Evolutionary conservation across 1,284 basidiomycete species (phyloP), one percentile per base, ranked within the genome.

Genomic region (Moesziomyces antarcticus): DNA sequence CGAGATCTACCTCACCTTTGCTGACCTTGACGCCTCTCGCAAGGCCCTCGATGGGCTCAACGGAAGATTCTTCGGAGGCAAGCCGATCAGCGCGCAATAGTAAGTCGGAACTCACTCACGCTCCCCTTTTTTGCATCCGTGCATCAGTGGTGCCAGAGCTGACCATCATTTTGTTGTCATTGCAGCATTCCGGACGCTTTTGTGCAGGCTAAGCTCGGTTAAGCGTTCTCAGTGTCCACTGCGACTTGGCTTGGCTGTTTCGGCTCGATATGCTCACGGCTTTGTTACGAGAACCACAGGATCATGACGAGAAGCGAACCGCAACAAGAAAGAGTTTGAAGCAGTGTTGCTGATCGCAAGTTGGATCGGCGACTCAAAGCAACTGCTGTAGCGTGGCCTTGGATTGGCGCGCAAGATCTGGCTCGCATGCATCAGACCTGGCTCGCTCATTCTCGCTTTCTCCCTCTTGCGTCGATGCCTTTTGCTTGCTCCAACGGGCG

Each of bases 1-100:
- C 78, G 96, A 99, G 85, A 97, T 99, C 44, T 99, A 97, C 85
- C 88, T 99, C 83, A 93, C 94, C 84, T 98, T 99, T 81, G 89
- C 89, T 72, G 85, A 88, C 35, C 87, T 93, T 65, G 91, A 93
- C 13, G 86, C 89, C 21, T 93, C 96, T 20, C 91, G 91, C 81
- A 89, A 90, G 56, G 93, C 95, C 48, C 87, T 96, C 56, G 89
- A 92, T 81, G 93, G 93, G 71, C 89, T 99, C 56, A 93, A 97
- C 78, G 94, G 94, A 48, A 92, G 96, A 18, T 83, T 73, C 66
- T 84, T 84, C 45, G 81, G 79, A 11, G 82, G 82, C 24, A 78
- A 76, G 50, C 71, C 67, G 1, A 78, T 84, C 54, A 73, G 71
- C 41, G 82, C 81, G n/a, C 70, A 65, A 45, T 83, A 75, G 78